Evolutionary conservation across 495 filamentous ascomycete species (phyloP).

Genomic region (Terfezia boudieri): DNA sequence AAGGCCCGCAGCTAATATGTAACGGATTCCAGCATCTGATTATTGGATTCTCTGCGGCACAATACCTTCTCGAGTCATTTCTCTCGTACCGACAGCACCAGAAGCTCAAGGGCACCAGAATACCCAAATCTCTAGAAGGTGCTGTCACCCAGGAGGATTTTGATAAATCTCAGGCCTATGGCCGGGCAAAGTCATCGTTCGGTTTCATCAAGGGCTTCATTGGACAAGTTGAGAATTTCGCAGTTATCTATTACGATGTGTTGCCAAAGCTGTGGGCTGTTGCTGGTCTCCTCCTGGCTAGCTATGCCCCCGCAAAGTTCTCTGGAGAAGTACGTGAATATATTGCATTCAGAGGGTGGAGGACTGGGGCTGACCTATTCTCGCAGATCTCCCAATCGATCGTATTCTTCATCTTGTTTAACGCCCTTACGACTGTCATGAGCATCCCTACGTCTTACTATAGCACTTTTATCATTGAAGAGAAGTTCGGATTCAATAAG

Average conservation of each 20-base stretch:
- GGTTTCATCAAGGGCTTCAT: conserved; percentile 46
- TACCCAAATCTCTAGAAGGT: conserved; percentile 61
- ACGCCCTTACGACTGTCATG: conserved; percentile 51
- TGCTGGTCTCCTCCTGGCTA: conserved; percentile 48
- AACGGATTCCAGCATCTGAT: conserved; percentile 39
- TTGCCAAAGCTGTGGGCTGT: conserved; percentile 75
- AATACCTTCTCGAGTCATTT: conserved; percentile 70
- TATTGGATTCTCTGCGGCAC: conserved; percentile 71
- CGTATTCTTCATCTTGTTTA: conserved; percentile 74
- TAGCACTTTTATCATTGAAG: conserved; percentile 83
- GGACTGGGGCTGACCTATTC: neutral
- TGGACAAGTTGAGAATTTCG: conserved; percentile 62
- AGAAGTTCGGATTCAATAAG: conserved; percentile 98
- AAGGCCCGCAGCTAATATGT: neutral
- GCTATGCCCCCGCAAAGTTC: conserved; percentile 53
- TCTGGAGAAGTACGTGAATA: conserved; percentile 23
- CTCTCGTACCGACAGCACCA: conserved; percentile 71
- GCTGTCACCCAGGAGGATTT: conserved; percentile 78
- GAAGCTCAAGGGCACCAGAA: conserved; percentile 52
- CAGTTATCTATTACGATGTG: conserved; percentile 72
- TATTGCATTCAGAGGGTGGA: neutral
- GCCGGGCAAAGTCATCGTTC: conserved; percentile 84
- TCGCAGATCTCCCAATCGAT: conserved; percentile 68
- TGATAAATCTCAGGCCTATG: conserved; percentile 93
- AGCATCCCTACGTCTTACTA: conserved; percentile 70